Base-by-base conservation (phyloP, 306 rosid genomes). In the Purshia tridentata region DNA sequence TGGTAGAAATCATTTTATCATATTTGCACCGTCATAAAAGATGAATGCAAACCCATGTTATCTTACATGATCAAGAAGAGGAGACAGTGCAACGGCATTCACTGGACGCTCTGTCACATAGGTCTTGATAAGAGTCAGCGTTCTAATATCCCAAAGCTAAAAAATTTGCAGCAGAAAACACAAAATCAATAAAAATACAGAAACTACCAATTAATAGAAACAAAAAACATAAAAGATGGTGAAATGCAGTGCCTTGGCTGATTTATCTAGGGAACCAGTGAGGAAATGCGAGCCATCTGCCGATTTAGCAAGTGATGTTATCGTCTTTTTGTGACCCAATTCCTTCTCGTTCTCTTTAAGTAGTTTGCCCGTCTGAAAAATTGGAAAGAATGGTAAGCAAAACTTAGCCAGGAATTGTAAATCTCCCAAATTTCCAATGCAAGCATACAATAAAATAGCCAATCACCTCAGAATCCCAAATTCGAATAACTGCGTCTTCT, bases 61-160 rank as follows among this genome's bases (percentile, higher is more conserved):
- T 29, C 97, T 67, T 94, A 94, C 98, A 83, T 94, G 98, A 78
- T 94, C 90, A 78, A 87, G 90, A 68, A 89, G 86, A 49, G 98
- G 97, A 19, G 98, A 94, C 91, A 94, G 86, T 6, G 97, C 70
- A 79, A 94, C 97, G n/a, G 97, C 98, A 75, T 94, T 94, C 74
- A 94, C 97, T 0, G 98, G 97, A 13, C 97, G 92, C 80, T 89
- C 98, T 0, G 97, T 89, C 52, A 78, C 84, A 66, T 94, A 94
- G 1, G 97, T 88, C 91, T 89, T 94, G 88, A 94, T 78, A 53
- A 94, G 97, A 61, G 92, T 84, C 87, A 93, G 66, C 2, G 95
- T 82, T 83, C 98, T 88, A 20, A 69, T 52, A 78, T 94, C 98
- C 98, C 97, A 94, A 46, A 94, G 87, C 98, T 93, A 80, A 18